Evolutionary conservation across 1,284 basidiomycete genomes (phyloP).

Genomic region (Ganoderma sinense): DNA sequence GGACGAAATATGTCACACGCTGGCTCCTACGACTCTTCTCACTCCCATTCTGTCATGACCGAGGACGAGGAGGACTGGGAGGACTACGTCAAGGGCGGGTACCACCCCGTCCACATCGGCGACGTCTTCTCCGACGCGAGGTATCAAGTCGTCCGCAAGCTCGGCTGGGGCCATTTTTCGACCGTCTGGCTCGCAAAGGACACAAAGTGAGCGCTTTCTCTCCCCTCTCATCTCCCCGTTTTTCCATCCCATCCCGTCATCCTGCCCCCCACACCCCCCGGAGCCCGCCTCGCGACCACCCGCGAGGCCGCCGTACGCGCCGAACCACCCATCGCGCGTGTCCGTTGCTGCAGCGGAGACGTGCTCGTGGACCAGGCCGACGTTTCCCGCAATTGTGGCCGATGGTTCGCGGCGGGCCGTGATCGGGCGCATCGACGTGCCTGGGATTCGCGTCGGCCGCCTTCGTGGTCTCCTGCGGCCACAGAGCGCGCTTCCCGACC

Average conservation of each 20-base stretch:
- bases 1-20: slow-evolving; percentile 48
- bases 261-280: slow-evolving; percentile 7
- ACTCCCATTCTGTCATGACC: slow-evolving; percentile 66
- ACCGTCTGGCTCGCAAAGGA: slow-evolving; percentile 94
- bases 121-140: slow-evolving; percentile 90
- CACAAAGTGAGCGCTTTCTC: slow-evolving; percentile 65
- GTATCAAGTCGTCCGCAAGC: slow-evolving; percentile 93
- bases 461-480: neutral
- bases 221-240: slow-evolving; percentile 16
- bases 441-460: neutral
- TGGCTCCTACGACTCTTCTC: slow-evolving; percentile 58
- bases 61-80: slow-evolving; percentile 88
- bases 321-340: slow-evolving; percentile 7
- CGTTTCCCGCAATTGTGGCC: slow-evolving; percentile 13
- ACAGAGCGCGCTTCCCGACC: neutral
- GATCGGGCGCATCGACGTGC: slow-evolving; percentile 24
- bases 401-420: slow-evolving; percentile 12
- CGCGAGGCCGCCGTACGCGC: neutral
- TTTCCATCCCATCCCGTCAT: slow-evolving; percentile 8
- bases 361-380: neutral
- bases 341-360: neutral
- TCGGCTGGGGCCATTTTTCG: slow-evolving; percentile 98
- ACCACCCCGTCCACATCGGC: slow-evolving; percentile 96
- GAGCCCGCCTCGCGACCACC: slow-evolving; percentile 8
- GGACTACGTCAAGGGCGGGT: slow-evolving; percentile 92